Base-by-base conservation (phyloP, 352 stramenopile species). In the Globisporangium emineosum region DNA sequence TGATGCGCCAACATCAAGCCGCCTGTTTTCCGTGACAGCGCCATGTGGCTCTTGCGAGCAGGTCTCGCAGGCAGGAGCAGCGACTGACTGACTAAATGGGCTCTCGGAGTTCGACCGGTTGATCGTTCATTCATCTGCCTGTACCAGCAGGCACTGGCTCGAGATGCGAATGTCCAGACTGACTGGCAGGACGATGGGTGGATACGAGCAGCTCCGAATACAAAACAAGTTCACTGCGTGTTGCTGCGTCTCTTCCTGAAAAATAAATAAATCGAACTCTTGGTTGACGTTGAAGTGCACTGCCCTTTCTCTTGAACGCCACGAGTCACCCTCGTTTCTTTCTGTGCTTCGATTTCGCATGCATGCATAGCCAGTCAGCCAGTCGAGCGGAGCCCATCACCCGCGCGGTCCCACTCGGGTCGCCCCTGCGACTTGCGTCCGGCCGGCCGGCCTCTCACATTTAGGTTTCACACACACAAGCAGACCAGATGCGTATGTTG, bases 271-370 rank as follows among this genome's bases (percentile, higher is more conserved):
- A 49, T 59, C 53, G 53, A 59, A 49, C 27, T 47, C 19, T n/a
- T n/a, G 43, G 8, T 57, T 54, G 40, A 62, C 32, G 56, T 62
- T 62, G 56, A 62, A 62, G 56, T 62, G 42, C 6, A 1, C 7
- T 29, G 40, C 4, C 56, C 27, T 33, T n/a, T 62, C 56, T 62
- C 19, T 51, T 13, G 43, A 19, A 25, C 37, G n/a, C n/a, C 12
- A 8, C 37, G 27, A n/a, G 2, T 32, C 17, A 19, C 13, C 25
- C 52, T 1, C 21, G n/a, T 54, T 53, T 25, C 19, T 51, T 51
- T 51, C 43, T 27, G 12, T 51, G n/a, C n/a, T 62, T 54, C 40
- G 10, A 62, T 62, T 43, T 37, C 32, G 37, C 25, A 35, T 23
- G 55, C n/a, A n/a, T n/a, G n/a, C n/a, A n/a, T n/a, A 47, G 30